A percentile compares a stretch with the other conserved stretches of the same genome.
phyloP scores from a whole-genome alignment of 2,329 filamentous ascomycete species.

The Magnaporthales sp. region DNA sequence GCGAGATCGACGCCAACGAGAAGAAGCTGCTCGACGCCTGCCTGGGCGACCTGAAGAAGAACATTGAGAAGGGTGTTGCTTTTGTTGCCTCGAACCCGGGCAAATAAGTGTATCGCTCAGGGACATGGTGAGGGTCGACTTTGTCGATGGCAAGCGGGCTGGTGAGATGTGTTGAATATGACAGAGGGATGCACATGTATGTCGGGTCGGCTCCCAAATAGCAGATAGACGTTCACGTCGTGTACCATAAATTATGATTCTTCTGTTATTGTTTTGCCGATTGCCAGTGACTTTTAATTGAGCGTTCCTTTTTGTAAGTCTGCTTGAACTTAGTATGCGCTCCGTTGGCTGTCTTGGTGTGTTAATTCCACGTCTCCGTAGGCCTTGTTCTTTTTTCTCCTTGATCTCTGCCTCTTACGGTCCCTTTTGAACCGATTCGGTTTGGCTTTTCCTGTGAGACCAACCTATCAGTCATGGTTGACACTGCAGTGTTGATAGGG shows the following conservation, averaged over 20 bases:
- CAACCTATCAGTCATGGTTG: too few relatives aligned
- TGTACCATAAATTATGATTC: neutral
- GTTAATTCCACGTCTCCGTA: too few relatives aligned
- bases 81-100: conserved; percentile 52
- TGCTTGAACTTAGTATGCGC: too few relatives aligned
- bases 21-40: conserved; percentile 80
- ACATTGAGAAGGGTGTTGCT: conserved; percentile 82
- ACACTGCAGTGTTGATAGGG: too few relatives aligned
- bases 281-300: neutral
- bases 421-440: too few relatives aligned
- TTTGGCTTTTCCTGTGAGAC: too few relatives aligned
- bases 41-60: conserved; percentile 80
- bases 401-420: too few relatives aligned
- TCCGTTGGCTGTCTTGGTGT: too few relatives aligned
- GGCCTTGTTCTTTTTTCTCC: too few relatives aligned
- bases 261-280: neutral
- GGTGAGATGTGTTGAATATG: neutral
- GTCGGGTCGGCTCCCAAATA: neutral
- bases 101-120: conserved; percentile 34
- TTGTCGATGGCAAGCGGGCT: neutral
- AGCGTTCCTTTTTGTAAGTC: neutral
- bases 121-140: neutral
- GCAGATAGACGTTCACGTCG: conserved; percentile 1
- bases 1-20: conserved; percentile 77
- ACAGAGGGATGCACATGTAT: neutral